Evolutionary conservation across 306 rosid genomes (phyloP), one percentile per base, ranked within the genome.

Genomic region (Styphnolobium japonicum): DNA sequence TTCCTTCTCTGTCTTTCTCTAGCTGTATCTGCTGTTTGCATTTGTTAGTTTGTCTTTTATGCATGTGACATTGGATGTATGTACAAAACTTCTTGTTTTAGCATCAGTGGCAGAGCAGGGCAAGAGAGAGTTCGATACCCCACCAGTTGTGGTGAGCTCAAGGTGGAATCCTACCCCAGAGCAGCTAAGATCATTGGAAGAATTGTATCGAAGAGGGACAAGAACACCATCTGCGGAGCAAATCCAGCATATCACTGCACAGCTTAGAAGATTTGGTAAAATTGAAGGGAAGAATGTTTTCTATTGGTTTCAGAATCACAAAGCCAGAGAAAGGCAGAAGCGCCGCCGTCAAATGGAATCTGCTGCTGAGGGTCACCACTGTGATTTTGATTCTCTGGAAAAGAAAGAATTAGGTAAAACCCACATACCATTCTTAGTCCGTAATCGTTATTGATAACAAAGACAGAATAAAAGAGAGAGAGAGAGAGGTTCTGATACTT

Each of bases 91-190:
- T 56, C 8, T 21, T 10, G 48, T 64, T 48, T 55, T 75, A 82
- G 85, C 83, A 62, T 65, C 69, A 74, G 57, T 78, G 67, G 81
- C 57, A 42, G 97, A 86, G 53, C 90, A 92, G 56, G 84, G 76
- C 49, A 86, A 88, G 87, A 92, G 87, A 67, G 94, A 90, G 74
- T 79, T 83, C 75, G 81, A 71, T 37, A 67, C 39, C 23, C 65
- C 89, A 51, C 82, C 93, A 0, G 91, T 88, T 12, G 90, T 89
- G 70, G 96, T 89, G 85, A 95, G 97, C 72, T 91, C 98, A 29
- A 89, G 98, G 80, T 95, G 98, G 98, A 95, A 95, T 77, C 98
- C 98, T 0, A 91, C 98, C 2, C 88, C 92, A 12, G 98, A 95
- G 67, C 98, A 95, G 86, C 63, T 95, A 2, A 90, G 96, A 77